phyloP scores from a whole-genome alignment of 2,329 filamentous ascomycete genomes.

The Colletotrichum sp. region DNA sequence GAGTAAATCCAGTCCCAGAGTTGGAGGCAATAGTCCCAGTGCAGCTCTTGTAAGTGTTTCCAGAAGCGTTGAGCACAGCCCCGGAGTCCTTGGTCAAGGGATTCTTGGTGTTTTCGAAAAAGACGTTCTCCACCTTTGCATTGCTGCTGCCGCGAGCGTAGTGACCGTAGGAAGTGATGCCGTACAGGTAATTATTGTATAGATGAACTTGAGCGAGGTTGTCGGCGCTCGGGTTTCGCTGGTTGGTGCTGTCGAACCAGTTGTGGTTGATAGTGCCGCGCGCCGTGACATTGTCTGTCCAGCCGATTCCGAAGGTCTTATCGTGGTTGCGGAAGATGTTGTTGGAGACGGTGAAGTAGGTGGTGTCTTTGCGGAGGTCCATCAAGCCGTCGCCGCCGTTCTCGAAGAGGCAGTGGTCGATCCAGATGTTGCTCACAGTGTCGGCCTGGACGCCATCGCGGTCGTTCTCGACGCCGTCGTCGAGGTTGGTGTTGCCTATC shows the following conservation, averaged over 20 bases:
- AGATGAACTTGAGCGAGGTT: slow-evolving; percentile 19
- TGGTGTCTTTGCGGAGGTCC: slow-evolving; percentile 22
- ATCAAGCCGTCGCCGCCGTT: slow-evolving; percentile 20
- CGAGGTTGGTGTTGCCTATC: slow-evolving; percentile 10
- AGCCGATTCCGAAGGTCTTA: slow-evolving; percentile 24
- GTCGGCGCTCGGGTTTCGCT: slow-evolving; percentile 21
- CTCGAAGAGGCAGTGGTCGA: slow-evolving; percentile 22
- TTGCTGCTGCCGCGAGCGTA: slow-evolving; percentile 20
- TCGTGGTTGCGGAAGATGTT: slow-evolving; percentile 24
- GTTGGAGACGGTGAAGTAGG: slow-evolving; percentile 24
- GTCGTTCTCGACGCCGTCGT: slow-evolving; percentile 9
- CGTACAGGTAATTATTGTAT: slow-evolving; percentile 22
- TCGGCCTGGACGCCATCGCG: slow-evolving; percentile 20
- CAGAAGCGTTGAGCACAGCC: neutral
- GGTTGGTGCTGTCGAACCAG: slow-evolving; percentile 21
- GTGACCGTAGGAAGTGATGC: slow-evolving; percentile 19
- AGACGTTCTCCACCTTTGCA: slow-evolving; percentile 18
- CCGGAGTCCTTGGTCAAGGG: slow-evolving; percentile 7
- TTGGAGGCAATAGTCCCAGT: slow-evolving; percentile 9
- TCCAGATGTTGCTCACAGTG: slow-evolving; percentile 23
- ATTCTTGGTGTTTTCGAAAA: slow-evolving; percentile 20
- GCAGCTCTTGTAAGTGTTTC: slow-evolving; percentile 12
- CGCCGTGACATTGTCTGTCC: slow-evolving; percentile 21
- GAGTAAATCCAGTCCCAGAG: slow-evolving; percentile 6
- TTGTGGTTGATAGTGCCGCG: slow-evolving; percentile 22